These are phyloP conservation scores for Lagerstroemia speciosa DNA, from an alignment of 345 rosid species.

Conservation along the genomic window DNA sequence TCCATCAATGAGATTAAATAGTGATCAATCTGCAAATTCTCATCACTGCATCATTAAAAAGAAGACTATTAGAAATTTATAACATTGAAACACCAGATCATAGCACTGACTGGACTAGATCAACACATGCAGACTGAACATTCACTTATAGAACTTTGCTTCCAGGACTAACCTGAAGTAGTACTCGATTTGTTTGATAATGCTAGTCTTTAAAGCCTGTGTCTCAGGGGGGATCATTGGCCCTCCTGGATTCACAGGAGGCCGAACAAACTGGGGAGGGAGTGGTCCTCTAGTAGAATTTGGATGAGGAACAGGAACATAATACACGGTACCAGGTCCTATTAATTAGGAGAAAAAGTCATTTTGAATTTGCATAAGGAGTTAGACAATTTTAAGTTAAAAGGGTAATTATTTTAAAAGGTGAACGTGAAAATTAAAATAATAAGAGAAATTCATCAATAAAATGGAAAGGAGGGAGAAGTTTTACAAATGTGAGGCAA, in stretches of 20 bases:
- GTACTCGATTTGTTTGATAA: slow-evolving; percentile 74
- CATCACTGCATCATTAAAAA: slow-evolving; percentile 55
- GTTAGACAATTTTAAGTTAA: not conserved
- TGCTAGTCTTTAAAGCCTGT: slow-evolving; percentile 36
- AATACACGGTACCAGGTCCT: slow-evolving; percentile 62
- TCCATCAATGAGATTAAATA: slow-evolving; percentile 82
- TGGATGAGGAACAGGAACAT: slow-evolving; percentile 54
- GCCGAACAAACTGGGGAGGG: slow-evolving; percentile 49
- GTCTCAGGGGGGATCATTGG: slow-evolving; percentile 38
- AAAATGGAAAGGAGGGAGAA: not conserved
- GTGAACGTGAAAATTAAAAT: not conserved
- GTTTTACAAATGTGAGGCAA: not conserved
- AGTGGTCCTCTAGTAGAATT: slow-evolving; percentile 70
- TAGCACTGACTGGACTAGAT: not conserved
- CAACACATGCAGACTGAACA: not conserved
- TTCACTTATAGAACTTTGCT: not conserved
- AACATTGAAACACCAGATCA: no score
- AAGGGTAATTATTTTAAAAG: not conserved
- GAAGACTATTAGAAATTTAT: not conserved
- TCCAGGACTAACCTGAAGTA: slow-evolving; percentile 66
- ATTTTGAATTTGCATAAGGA: not conserved
- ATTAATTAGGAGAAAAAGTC: slow-evolving; percentile 13
- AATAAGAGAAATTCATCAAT: not conserved
- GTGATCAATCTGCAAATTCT: slow-evolving; percentile 61
- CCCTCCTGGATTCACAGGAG: slow-evolving; percentile 48